A percentile compares a stretch with the other conserved stretches of the same genome.
Conservation (phyloP, 2,329 filamentous ascomycete species). For the Clonostachys sp. region DNA sequence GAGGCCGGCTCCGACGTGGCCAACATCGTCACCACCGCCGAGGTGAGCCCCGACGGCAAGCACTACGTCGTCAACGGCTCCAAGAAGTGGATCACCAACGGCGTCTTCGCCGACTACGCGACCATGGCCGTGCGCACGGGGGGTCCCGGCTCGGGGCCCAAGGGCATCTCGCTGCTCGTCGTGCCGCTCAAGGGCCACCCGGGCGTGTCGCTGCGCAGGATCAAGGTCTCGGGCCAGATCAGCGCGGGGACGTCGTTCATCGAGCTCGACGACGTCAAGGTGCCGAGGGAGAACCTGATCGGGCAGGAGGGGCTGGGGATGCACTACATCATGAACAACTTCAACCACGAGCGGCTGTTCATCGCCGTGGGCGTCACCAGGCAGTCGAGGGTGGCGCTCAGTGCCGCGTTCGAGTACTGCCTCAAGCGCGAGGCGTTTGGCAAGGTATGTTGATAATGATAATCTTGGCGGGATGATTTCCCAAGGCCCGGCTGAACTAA, state of each 20-base stretch:
- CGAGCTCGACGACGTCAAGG: conserved; percentile 69
- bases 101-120: conserved; percentile 63
- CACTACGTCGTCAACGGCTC: conserved; percentile 69
- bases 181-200: conserved; percentile 65
- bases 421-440: conserved; percentile 31
- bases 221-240: conserved; percentile 63
- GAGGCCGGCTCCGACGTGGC: conserved; percentile 71
- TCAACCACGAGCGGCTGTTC: conserved; percentile 71
- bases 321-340: conserved; percentile 73
- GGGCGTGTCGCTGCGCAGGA: conserved; percentile 63
- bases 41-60: conserved; percentile 56
- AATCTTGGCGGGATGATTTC: too few species aligned
- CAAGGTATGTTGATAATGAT: conserved; percentile 6
- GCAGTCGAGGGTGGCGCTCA: conserved; percentile 38
- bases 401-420: conserved; percentile 28
- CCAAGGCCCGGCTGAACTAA: neutral
- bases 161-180: conserved; percentile 62
- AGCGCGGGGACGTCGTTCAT: conserved; percentile 70
- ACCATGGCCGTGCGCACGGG: conserved; percentile 73
- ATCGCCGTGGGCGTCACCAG: conserved; percentile 63
- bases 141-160: conserved; percentile 47
- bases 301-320: conserved; percentile 68
- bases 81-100: conserved; percentile 80
- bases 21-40: conserved; percentile 65
- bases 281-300: conserved; percentile 66